Conservation (phyloP, 352 stramenopile species). For the Phytophthora foliorum region DNA sequence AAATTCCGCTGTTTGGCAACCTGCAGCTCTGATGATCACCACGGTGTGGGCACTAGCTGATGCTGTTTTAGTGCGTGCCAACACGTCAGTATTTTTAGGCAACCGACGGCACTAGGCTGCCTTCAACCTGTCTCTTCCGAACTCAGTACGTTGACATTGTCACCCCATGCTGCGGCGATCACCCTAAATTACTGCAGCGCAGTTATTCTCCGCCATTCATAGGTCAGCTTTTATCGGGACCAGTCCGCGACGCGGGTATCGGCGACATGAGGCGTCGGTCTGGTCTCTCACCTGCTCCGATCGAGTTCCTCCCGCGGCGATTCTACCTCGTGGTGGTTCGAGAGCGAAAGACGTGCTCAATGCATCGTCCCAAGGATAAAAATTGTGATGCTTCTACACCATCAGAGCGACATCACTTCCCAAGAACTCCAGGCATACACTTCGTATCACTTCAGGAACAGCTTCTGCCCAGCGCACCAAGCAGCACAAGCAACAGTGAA, state of each 20-base stretch:
- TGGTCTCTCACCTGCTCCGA: slow-evolving; percentile 42
- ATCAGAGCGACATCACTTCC: slow-evolving; percentile 31
- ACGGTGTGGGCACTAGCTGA: slow-evolving; percentile 18
- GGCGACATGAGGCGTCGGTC: slow-evolving; percentile 62
- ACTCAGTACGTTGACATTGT: slow-evolving; percentile 20
- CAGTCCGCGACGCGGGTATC: neutral
- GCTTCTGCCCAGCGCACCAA: slow-evolving; percentile 13
- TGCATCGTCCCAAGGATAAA: slow-evolving; percentile 5
- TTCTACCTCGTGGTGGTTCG: slow-evolving; percentile 69
- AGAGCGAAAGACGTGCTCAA: slow-evolving; percentile 38
- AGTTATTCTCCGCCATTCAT: slow-evolving; percentile 12
- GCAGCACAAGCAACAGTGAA: slow-evolving; percentile 8
- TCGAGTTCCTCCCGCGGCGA: slow-evolving; percentile 63
- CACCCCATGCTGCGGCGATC: slow-evolving; percentile 31
- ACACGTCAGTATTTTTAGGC: slow-evolving; percentile 42
- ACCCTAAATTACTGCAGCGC: slow-evolving; percentile 14
- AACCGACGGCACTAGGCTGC: neutral
- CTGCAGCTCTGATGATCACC: slow-evolving; percentile 11
- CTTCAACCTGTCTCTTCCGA: slow-evolving; percentile 8
- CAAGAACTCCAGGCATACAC: slow-evolving; percentile 45
- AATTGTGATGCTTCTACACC: neutral
- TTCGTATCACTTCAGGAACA: slow-evolving; percentile 60
- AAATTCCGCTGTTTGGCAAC: slow-evolving; percentile 3
- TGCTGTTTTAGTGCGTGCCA: slow-evolving; percentile 20
- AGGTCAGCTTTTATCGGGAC: neutral